Base-by-base conservation (phyloP, 108 stramenopile species). In the Epithemia pelagica region DNA sequence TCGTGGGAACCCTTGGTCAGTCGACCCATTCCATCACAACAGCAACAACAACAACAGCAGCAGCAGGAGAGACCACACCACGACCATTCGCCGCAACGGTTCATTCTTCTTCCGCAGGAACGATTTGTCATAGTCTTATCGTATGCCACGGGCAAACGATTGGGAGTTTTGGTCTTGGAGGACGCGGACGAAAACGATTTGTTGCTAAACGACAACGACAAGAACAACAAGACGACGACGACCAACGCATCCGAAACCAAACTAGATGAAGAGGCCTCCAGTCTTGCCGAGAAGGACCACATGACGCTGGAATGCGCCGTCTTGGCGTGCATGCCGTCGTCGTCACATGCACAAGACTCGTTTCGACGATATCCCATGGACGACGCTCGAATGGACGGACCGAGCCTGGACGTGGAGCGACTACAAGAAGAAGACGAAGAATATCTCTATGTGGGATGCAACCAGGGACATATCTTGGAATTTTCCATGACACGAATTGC, bases 91-190 rank as follows among this genome's bases (percentile, higher is more conserved):
- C 30, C 62, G 0, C 68, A 81, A 57, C 82, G 71, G 15, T 79
- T 76, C 54, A 58, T 83, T 28, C 56, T 83, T 2, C 58, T 83
- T 7, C 82, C 82, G 0, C 68, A 76, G 58, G 8, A 37, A 33
- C 74, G 63, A 23, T 70, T 67, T 52, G 62, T 83, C 21, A 60
- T 60, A 28, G 82, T 83, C 3, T 53, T 83, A 31, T 59, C 82
- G 5, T 76, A 74, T 25, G 56, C 68, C 28, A 78, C 82, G 3
- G 82, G 82, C 0, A 53, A 59, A 28, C 64, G 58, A n/a, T 52
- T 83, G 1, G 78, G 67, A 1, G 67, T 68, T 7, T 52, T 81
- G 30, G 67, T 74, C 5, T 46, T 46, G 37, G 37, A 46, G 15
- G 15, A 46, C 15, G 37, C 37, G 37, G 37, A 46, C 37, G 37